Evolutionary conservation across 768 basidiomycete genomes (phyloP).

Genomic region (Serendipita sp.): DNA sequence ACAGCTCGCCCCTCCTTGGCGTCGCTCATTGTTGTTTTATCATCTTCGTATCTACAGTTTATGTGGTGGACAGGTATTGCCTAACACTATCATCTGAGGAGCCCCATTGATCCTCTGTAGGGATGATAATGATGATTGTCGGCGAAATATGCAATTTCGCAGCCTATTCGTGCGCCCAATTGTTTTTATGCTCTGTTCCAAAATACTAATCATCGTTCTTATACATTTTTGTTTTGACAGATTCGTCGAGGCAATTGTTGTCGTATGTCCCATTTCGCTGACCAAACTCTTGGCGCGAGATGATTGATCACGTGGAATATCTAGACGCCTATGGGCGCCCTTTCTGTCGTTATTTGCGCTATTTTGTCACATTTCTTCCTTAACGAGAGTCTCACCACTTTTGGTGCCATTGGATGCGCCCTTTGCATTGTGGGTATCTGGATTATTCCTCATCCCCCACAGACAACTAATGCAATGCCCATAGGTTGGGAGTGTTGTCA

Average conservation of each 20-base stretch:
- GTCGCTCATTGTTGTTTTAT: slow-evolving; percentile 6
- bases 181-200: not conserved
- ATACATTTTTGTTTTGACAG: not conserved
- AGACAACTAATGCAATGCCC: slow-evolving; percentile 4
- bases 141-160: slow-evolving; percentile 12
- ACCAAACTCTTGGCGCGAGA: not conserved
- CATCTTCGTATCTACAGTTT: slow-evolving; percentile 25
- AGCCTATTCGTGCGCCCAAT: slow-evolving; percentile 43
- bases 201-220: not conserved
- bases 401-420: slow-evolving; percentile 93
- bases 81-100: too few relatives aligned
- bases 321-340: slow-evolving; percentile 84
- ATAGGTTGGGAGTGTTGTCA: slow-evolving; percentile 72
- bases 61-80: slow-evolving; percentile 74
- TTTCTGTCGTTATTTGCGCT: slow-evolving; percentile 91
- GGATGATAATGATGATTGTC: slow-evolving; percentile 84
- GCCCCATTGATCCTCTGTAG: too few relatives aligned
- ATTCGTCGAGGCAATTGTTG: slow-evolving; percentile 83
- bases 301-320: not conserved
- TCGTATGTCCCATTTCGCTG: slow-evolving; percentile 29
- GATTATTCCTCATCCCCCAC: not conserved
- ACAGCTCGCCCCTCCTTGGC: not conserved
- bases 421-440: slow-evolving; percentile 61
- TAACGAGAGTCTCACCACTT: slow-evolving; percentile 82
- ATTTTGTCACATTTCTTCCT: slow-evolving; percentile 87